Conservation (phyloP, 164 flowering plant genomes). For the Cinnamomum chago region DNA sequence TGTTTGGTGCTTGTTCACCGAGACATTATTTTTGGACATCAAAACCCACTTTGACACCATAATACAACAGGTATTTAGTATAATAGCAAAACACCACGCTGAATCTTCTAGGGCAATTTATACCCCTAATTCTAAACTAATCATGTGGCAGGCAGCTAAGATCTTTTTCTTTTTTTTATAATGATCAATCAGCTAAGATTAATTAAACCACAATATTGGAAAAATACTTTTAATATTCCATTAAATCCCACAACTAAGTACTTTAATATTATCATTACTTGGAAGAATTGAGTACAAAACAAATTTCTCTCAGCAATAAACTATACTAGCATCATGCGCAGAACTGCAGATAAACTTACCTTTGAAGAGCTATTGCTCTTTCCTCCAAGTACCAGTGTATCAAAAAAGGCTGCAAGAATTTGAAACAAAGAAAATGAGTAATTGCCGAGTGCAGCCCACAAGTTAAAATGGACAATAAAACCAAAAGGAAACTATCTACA, state of each 20-base stretch:
- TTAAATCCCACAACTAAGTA: not conserved
- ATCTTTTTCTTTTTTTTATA: too few species aligned
- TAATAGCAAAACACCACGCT: too few species aligned
- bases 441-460: not conserved
- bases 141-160: too few species aligned
- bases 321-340: not conserved
- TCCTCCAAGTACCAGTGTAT: conserved; percentile 36
- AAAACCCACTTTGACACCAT: too few species aligned
- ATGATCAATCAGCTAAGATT: too few species aligned
- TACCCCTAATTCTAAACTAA: too few species aligned
- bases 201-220: too few species aligned
- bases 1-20: too few species aligned
- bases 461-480: not conserved
- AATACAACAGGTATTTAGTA: too few species aligned
- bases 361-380: conserved; percentile 45
- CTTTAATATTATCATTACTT: not conserved
- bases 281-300: not conserved
- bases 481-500: conserved; percentile 29
- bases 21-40: too few species aligned
- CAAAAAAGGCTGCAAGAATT: conserved; percentile 50
- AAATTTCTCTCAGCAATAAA: not conserved
- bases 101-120: too few species aligned
- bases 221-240: not conserved
- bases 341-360: conserved; percentile 33
- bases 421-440: conserved; percentile 3